These are phyloP conservation scores for Boehmeria nivea DNA, from an alignment of 306 rosid genomes.

Conservation along the genomic window DNA sequence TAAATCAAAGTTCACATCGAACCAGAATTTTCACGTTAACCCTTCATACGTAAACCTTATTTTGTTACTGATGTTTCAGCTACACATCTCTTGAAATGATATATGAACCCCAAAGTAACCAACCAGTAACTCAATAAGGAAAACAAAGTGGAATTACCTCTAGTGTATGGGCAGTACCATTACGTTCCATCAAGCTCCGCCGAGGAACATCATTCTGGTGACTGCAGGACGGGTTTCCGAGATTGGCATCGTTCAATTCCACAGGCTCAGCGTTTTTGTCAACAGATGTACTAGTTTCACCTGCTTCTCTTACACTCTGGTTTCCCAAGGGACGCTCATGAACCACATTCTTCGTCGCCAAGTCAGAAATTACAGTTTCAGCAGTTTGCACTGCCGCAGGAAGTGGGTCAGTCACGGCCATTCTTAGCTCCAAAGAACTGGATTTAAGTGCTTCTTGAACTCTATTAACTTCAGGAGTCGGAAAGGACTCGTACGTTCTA, in stretches of 20 bases:
- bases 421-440: conserved; percentile 51
- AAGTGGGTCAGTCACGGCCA: conserved; percentile 70
- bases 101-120: too few species aligned
- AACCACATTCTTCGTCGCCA: conserved; percentile 28
- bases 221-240: conserved; percentile 27
- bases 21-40: too few species aligned
- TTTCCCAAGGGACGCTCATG: conserved; percentile 29
- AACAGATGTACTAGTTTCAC: conserved; percentile 25
- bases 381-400: conserved; percentile 50
- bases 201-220: conserved; percentile 18
- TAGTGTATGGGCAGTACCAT: conserved; percentile 34
- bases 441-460: conserved; percentile 53
- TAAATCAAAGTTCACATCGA: too few species aligned
- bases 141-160: conserved; percentile 41
- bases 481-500: conserved; percentile 17
- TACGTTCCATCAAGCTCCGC: conserved; percentile 53
- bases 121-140: too few species aligned
- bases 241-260: conserved; percentile 28
- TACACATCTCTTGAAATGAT: too few species aligned
- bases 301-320: conserved; percentile 14
- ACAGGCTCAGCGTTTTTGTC: conserved; percentile 23
- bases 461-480: conserved; percentile 37
- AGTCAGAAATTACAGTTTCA: conserved; percentile 34
- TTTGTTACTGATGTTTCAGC: too few species aligned
- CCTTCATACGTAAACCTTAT: too few species aligned